Evolutionary conservation across 129 eudicot species (phyloP).

Genomic region (Helianthus tuberosus): DNA sequence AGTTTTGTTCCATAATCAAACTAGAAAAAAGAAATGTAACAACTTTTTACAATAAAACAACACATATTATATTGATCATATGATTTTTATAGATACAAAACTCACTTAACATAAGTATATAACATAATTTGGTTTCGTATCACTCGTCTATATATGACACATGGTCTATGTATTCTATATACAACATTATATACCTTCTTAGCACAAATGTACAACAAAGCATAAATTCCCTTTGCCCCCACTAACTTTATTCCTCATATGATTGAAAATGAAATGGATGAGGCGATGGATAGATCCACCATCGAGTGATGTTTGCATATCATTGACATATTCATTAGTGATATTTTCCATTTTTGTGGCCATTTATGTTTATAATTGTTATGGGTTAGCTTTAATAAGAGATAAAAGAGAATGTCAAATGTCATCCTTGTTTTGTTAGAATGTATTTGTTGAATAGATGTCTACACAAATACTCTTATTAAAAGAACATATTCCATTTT

Average conservation of each 20-base stretch:
- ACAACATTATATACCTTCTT: background rate
- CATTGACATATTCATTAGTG: background rate
- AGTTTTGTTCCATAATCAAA: background rate
- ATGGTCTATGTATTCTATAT: too few relatives aligned
- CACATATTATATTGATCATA: background rate
- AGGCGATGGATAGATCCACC: background rate
- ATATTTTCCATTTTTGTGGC: background rate
- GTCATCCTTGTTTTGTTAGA: too few relatives aligned
- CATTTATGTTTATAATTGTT: too few relatives aligned
- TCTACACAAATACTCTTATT: background rate
- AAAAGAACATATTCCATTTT: background rate
- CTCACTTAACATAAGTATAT: background rate
- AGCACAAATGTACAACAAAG: background rate
- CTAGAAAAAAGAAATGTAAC: background rate
- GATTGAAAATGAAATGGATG: background rate
- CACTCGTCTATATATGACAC: too few relatives aligned
- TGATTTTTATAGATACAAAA: background rate
- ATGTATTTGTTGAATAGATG: too few relatives aligned
- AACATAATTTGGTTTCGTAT: background rate
- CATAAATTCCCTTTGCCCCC: background rate
- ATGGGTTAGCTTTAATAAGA: too few relatives aligned
- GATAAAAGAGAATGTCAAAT: too few relatives aligned
- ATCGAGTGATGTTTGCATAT: background rate
- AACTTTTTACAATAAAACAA: background rate
- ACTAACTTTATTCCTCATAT: background rate